Evolutionary conservation across 2,329 filamentous ascomycete genomes (phyloP).

Genomic region (Lecanicillium sp.): DNA sequence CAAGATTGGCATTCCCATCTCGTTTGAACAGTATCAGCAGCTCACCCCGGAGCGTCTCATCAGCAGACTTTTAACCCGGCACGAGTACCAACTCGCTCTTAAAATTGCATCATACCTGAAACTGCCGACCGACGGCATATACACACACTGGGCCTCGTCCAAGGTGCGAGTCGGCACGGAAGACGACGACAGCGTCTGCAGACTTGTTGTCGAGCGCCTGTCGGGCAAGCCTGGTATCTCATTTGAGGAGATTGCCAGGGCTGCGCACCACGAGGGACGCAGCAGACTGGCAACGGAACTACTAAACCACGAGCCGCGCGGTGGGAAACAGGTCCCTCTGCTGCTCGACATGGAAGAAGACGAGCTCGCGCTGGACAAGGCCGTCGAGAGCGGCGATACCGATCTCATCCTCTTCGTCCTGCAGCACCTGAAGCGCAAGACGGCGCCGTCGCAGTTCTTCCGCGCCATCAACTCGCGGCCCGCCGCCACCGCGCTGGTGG

Average conservation of each 20-base stretch:
- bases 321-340: conserved; percentile 91
- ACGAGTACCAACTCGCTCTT: conserved; percentile 85
- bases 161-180: conserved; percentile 83
- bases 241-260: conserved; percentile 87
- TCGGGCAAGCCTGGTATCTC: conserved; percentile 87
- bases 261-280: conserved; percentile 91
- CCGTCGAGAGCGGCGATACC: conserved; percentile 90
- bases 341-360: conserved; percentile 94
- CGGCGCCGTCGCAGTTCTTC: conserved; percentile 88
- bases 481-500: conserved; percentile 81
- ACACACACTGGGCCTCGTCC: conserved; percentile 93
- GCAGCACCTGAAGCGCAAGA: conserved; percentile 79
- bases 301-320: conserved; percentile 87
- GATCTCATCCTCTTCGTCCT: conserved; percentile 90
- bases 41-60: conserved; percentile 87
- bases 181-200: conserved; percentile 82
- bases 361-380: conserved; percentile 90
- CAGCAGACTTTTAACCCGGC: conserved; percentile 75
- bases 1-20: conserved; percentile 81
- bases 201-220: conserved; percentile 78
- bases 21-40: conserved; percentile 88
- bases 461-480: conserved; percentile 81
- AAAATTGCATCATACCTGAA: conserved; percentile 82
- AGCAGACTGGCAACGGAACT: conserved; percentile 83
- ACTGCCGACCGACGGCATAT: conserved; percentile 81